phyloP scores from a whole-genome alignment of 306 rosid species.

The Sophora flavescens region DNA sequence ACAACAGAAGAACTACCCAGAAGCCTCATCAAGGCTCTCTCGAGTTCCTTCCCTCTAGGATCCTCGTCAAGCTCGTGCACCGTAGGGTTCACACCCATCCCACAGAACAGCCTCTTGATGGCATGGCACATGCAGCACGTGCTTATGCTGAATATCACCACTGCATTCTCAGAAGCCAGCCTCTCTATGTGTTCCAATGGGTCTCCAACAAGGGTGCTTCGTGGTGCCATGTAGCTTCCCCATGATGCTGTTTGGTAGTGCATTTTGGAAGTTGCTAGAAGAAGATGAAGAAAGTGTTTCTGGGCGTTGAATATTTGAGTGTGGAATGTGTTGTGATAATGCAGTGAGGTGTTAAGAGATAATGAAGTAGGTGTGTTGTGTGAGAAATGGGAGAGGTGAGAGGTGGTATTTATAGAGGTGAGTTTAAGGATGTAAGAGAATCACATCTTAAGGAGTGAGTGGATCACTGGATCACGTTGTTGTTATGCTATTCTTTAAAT shows the following conservation, averaged over 20 bases:
- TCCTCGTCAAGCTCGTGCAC: constrained; percentile 89
- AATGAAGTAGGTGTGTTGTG: constrained; percentile 12
- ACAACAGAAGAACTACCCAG: constrained; percentile 65
- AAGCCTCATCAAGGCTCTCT: constrained; percentile 72
- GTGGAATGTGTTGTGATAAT: neutral
- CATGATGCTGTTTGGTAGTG: constrained; percentile 68
- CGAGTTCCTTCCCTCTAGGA: constrained; percentile 83
- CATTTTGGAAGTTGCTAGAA: constrained; percentile 40
- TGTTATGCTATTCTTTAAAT: constrained; percentile 27
- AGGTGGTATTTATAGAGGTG: constrained; percentile 70
- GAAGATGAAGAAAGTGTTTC: neutral
- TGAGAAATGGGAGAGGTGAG: constrained; percentile 34
- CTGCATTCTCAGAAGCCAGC: constrained; percentile 88
- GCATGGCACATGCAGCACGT: constrained; percentile 99
- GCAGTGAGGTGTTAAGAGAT: neutral
- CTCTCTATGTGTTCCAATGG: constrained; percentile 77
- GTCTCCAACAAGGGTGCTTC: constrained; percentile 47
- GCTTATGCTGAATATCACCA: constrained; percentile 90
- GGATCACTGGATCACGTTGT: constrained; percentile 35
- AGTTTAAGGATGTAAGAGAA: constrained; percentile 23
- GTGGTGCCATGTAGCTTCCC: constrained; percentile 61
- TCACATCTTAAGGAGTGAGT: constrained; percentile 32
- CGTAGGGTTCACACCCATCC: constrained; percentile 92
- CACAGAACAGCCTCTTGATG: constrained; percentile 82
- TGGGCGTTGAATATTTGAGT: no score